Base-by-base conservation (phyloP, 441 rosid species). In the Pelargonium cotyledonis region DNA sequence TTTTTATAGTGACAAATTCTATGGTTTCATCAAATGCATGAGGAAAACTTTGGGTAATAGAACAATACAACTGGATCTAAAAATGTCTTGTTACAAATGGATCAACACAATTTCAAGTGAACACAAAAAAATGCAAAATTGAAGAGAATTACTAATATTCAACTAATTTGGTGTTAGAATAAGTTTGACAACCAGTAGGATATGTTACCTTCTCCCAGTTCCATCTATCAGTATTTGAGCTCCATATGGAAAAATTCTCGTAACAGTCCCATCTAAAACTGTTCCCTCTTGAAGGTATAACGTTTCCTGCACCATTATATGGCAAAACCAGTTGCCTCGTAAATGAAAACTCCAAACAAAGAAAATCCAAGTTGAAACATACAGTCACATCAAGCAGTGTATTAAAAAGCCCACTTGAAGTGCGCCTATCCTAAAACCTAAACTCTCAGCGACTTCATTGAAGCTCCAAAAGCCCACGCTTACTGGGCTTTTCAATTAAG, bases 171-270 rank as follows among this genome's bases (percentile, higher is more conserved):
- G 65, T 12, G 12, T 55, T 53, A 66, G 44, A 44, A 66, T 51
- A 70, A 67, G 35, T 60, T 40, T 23, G 62, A 66, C 16, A 65
- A 47, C 60, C 9, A 57, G 63, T 65, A n/a, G 23, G 47, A 29
- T 23, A 64, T n/a, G 65, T 68, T 66, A 88, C 97, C 97, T 91
- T 84, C 97, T 82, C 72, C 86, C 86, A 71, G 91, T 85, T 68
- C 82, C 87, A 5, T 90, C 91, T 9, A 91, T 87, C 79, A 81
- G 83, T 72, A 94, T 85, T 79, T 91, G 96, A 60, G 97, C 97
- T 78, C 98, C 98, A 74, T 88, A 89, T 0, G 98, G 89, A 66
- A 85, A 82, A 63, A 88, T 80, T 80, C 84, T 91, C 78, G 73
- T 84, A 23, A 94, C 93, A 60, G 85, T 86, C 69, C 98, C 98